Base-by-base conservation (phyloP, 2,329 filamentous ascomycete species). In the Escovopsis sp. region DNA sequence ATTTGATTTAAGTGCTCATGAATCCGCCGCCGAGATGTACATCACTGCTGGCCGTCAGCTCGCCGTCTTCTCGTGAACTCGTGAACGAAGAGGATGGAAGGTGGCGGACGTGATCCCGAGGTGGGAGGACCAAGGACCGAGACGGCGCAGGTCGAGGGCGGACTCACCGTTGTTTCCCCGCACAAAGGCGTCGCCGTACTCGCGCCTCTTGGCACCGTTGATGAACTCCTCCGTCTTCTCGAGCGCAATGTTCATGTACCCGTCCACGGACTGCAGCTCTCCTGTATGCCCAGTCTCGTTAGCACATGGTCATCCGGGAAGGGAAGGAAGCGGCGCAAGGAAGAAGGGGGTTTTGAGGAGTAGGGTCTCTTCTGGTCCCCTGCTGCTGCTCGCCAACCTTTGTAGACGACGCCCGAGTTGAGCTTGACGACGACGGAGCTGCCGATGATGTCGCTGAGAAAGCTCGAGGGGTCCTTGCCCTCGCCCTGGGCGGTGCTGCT, bases 231-330 rank as follows among this genome's bases (percentile, higher is more conserved):
- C 81, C 15, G 87, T 94, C 66, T 94, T 91, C 63, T 98, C 91
- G 27, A 98, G 75, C 11, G 91, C 89, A 59, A 98, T 95, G 66
- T 98, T 98, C 91, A 98, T 98, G 66, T 96, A 98, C 40, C 91
- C 91, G 62, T 98, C 91, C 39, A 98, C 89, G 1, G 88, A 94
- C 60, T 96, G 88, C 32, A 96, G 74, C 60, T 95, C 87, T 52
- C 91, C 89, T 95, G 48, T 14, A 30, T 4, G 29, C 14, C 14
- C 2, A 34, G 15, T 30, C 37, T 57, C 39, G 56, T 43, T 25
- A 40, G 30, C 42, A 10, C 13, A 7, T 16, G 32, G 29, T 16
- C 24, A 20, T 34, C 10, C 24, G n/a, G 13, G 25, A 14, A 25
- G 20, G n/a, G 31, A 20, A 20, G 27, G 7, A 5, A 20, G 29